Evolutionary conservation across 306 rosid genomes (phyloP).

Genomic region (Purshia tridentata): DNA sequence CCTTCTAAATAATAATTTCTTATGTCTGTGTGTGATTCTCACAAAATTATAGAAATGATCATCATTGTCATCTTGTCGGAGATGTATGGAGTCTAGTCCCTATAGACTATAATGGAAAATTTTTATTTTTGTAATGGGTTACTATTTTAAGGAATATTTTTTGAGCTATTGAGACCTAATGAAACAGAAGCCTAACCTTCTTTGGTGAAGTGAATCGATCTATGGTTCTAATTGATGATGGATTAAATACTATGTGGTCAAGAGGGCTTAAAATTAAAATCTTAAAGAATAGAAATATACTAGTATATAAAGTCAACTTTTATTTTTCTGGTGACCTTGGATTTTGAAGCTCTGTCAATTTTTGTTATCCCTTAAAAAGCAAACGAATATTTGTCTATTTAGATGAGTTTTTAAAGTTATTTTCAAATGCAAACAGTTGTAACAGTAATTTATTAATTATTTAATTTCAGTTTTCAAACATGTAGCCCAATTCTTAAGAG

Average conservation of each 20-base stretch:
- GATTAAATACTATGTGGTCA: neutral
- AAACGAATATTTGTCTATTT: neutral
- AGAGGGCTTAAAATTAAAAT: too few species aligned
- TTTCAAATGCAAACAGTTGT: too few species aligned
- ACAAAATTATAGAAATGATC: neutral
- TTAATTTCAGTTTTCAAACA: too few species aligned
- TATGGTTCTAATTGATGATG: neutral
- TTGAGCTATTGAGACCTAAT: neutral
- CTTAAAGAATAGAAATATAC: neutral
- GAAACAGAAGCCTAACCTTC: neutral
- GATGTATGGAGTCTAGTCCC: neutral
- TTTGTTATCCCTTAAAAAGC: neutral
- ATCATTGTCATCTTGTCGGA: neutral
- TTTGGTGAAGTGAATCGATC: neutral
- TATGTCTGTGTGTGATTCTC: neutral
- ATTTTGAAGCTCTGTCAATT: neutral
- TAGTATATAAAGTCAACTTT: neutral
- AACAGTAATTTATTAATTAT: too few species aligned
- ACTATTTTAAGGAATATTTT: too few species aligned
- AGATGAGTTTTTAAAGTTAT: too few species aligned
- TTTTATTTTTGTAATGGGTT: too few species aligned
- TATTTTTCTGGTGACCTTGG: neutral
- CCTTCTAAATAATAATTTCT: neutral
- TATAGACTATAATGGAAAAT: too few species aligned
- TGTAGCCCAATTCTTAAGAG: too few species aligned